phyloP scores from a whole-genome alignment of 23 red algal genomes.

The Porphyridium purpureum region DNA sequence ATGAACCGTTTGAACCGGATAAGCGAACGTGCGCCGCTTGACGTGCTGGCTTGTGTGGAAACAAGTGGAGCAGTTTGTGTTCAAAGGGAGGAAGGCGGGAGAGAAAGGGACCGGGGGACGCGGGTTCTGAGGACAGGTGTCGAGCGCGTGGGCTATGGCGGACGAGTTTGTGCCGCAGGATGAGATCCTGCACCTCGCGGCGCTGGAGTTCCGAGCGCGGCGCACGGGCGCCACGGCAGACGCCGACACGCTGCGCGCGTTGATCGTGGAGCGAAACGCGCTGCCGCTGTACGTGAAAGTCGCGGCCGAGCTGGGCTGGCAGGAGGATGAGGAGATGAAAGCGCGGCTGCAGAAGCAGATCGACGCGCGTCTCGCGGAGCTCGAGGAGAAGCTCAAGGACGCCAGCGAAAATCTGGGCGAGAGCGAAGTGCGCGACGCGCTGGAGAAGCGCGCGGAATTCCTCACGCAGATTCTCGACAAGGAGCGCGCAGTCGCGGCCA shows the following conservation, averaged over 20 bases:
- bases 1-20: too few species aligned
- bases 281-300: constrained; percentile 30
- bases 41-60: too few species aligned
- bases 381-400: constrained; percentile 52
- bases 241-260: constrained; percentile 13
- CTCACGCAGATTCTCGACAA: constrained; percentile 48
- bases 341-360: constrained; percentile 12
- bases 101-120: too few species aligned
- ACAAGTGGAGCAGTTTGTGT: too few species aligned
- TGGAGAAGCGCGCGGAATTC: constrained; percentile 51
- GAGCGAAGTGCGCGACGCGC: constrained; percentile 85
- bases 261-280: constrained; percentile 73
- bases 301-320: constrained; percentile 59
- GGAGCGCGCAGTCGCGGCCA: constrained; percentile 36
- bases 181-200: constrained; percentile 57
- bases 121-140: too few species aligned
- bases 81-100: too few species aligned
- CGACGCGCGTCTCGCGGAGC: constrained; percentile 22
- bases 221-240: constrained; percentile 12
- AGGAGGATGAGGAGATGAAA: constrained; percentile 26
- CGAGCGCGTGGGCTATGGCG: too few species aligned
- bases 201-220: constrained; percentile 31
- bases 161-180: constrained; percentile 45
- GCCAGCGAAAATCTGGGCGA: constrained; percentile 71
- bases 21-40: too few species aligned